Evolutionary conservation across 2,329 filamentous ascomycete species (phyloP).

Genomic region (Coniochaeta hoffmannii): DNA sequence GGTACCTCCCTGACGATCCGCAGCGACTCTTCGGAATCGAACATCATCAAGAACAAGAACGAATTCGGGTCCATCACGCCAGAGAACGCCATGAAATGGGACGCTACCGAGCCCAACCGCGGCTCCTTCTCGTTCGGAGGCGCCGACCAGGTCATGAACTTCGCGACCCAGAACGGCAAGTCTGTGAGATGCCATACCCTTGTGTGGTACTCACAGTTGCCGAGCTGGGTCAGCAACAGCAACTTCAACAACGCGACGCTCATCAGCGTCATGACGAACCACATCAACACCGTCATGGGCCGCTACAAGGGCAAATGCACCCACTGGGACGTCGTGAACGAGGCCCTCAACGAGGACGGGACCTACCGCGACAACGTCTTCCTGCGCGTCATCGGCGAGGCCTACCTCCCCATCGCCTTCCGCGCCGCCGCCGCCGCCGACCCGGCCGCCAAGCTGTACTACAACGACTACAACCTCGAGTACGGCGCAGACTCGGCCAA

Average conservation of each 20-base stretch:
- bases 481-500: slow-evolving; percentile 21
- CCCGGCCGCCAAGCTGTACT: slow-evolving; percentile 41
- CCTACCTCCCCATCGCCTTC: slow-evolving; percentile 44
- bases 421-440: slow-evolving; percentile 35
- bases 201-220: slow-evolving; percentile 38
- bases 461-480: slow-evolving; percentile 42
- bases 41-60: slow-evolving; percentile 36
- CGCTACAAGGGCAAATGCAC: slow-evolving; percentile 34
- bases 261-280: slow-evolving; percentile 40
- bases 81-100: slow-evolving; percentile 46
- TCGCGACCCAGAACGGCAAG: slow-evolving; percentile 30
- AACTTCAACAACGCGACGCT: slow-evolving; percentile 37
- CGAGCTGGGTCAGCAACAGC: slow-evolving; percentile 31
- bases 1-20: slow-evolving; percentile 50
- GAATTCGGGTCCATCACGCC: slow-evolving; percentile 51
- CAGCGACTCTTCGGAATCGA: slow-evolving; percentile 41
- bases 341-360: slow-evolving; percentile 42
- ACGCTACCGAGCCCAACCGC: slow-evolving; percentile 46
- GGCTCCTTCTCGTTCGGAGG: slow-evolving; percentile 46
- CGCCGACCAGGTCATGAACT: slow-evolving; percentile 37
- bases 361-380: slow-evolving; percentile 37
- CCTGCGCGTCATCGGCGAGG: slow-evolving; percentile 37
- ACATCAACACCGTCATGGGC: slow-evolving; percentile 34
- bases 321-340: slow-evolving; percentile 48
- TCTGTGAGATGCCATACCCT: slow-evolving; percentile 44